Conservation (phyloP, 257 asterid genomes). For the Capsicum rhomboideum region DNA sequence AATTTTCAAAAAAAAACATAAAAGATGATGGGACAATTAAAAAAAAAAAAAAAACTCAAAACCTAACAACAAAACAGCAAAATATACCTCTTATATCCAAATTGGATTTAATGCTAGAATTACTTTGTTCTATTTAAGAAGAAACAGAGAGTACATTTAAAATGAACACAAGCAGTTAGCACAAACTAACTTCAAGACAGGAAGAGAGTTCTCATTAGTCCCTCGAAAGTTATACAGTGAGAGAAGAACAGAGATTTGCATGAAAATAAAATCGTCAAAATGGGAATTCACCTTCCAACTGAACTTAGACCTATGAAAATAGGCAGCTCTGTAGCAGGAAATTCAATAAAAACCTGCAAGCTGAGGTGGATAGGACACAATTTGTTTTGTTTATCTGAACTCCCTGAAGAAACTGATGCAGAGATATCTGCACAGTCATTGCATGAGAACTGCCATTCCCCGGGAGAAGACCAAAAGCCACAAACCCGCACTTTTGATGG, state of each 20-base stretch:
- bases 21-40: not conserved
- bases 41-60: not conserved
- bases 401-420: constrained; percentile 20
- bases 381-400: constrained; percentile 25
- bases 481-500: constrained; percentile 75
- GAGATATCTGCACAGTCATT: constrained; percentile 56
- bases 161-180: not conserved
- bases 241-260: not conserved
- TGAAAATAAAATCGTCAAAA: not conserved
- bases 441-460: constrained; percentile 90
- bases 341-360: constrained; percentile 41
- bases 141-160: not conserved
- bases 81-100: not conserved
- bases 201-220: not conserved
- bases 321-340: constrained; percentile 42
- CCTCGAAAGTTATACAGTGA: not conserved
- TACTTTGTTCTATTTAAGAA: not conserved
- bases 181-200: not conserved
- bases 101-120: not conserved
- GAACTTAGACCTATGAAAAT: constrained; percentile 79
- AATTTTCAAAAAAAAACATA: not conserved
- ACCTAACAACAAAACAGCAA: not conserved
- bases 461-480: constrained; percentile 93
- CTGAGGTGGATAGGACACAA: constrained; percentile 51
- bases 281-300: constrained; percentile 65